Percentiles rank a stretch among this genome's conserved stretches.
Conservation (phyloP, 73 alveolate species). For the Paramecium bursaria region DNA sequence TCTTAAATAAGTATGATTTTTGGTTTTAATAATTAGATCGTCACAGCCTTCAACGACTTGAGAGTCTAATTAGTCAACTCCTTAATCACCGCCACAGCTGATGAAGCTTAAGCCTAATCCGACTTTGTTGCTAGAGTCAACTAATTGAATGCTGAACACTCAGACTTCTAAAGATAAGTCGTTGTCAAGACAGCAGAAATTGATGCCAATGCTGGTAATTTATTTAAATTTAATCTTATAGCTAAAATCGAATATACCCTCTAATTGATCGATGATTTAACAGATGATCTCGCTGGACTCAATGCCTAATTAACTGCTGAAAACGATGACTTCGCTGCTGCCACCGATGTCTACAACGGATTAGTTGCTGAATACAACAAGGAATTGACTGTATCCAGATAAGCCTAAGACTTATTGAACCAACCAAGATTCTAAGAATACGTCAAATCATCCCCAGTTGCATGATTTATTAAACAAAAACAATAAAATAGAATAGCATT, state of each 20-base stretch:
- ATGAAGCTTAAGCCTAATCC: conserved; percentile 54
- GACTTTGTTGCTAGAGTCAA: conserved; percentile 37
- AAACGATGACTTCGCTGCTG: conserved; percentile 39
- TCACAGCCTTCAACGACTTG: conserved; percentile 30
- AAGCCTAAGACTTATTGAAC: conserved; percentile 54
- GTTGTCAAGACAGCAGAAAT: conserved; percentile 55
- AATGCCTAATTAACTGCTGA: conserved; percentile 50
- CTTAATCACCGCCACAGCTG: conserved; percentile 29
- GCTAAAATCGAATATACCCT: conserved; percentile 17
- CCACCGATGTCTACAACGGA: conserved; percentile 53
- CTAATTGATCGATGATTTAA: conserved; percentile 44
- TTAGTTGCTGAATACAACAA: conserved; percentile 49
- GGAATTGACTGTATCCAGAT: conserved; percentile 45
- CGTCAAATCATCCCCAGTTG: conserved; percentile 62
- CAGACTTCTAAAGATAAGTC: conserved; percentile 57
- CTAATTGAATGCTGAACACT: conserved; percentile 30
- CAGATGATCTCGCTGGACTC: conserved; percentile 31
- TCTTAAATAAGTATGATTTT: conserved; percentile 1
- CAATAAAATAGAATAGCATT: no score
- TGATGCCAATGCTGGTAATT: conserved; percentile 20
- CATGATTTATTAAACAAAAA: no score
- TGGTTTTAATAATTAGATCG: not conserved
- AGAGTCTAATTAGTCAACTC: conserved; percentile 54
- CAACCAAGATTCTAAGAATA: conserved; percentile 61
- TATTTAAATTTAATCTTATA: not conserved